Evolutionary conservation across 257 asterid species (phyloP), one percentile per base, ranked within the genome.

Genomic region (Dorcoceras hygrometricum): DNA sequence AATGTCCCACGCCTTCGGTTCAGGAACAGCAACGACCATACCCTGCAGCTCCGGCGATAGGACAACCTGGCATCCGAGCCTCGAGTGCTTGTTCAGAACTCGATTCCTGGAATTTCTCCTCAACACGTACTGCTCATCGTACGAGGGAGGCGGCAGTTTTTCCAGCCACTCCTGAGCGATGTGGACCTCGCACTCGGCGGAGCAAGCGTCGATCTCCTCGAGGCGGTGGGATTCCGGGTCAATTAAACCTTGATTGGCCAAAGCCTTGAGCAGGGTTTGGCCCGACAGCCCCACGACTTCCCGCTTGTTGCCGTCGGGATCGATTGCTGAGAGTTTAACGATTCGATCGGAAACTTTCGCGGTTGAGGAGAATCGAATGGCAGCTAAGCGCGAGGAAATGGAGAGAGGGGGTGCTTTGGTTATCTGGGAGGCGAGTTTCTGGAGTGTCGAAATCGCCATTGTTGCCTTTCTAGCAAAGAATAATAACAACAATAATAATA

Each of bases 131-230:
- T 83, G 19, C 83, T 82, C 87, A 7, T 82, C 87, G 34, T 82
- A 67, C 64, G 96, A 46, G 28, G 82, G 73, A 25, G 91, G 81
- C 43, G 99, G 99, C 28, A 92, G 89, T 81, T 89, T 92, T 57
- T 87, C 95, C 39, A 92, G 92, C 98, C 98, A 92, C 69, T 93
- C 97, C 84, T 93, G 88, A 57, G 97, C 96, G 74, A 93, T 93
- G 82, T 87, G 97, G 48, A 93, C 97, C 90, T 93, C 99, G 84
- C 99, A 93, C 79, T 93, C 97, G 23, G 99, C 86, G 24, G 99
- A 93, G 74, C 98, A 92, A 62, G 98, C 96, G 20, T 92, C 96
- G 79, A 86, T 88, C 55, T 91, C 97, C 79, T 91, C 98, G 28
- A 87, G 91, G 5, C 96, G 87, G 73, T 93, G 97, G 36, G 99